Percentiles rank a stretch among this genome's conserved stretches.
Conservation (phyloP, 306 rosid genomes). For the Fragaria iinumae region DNA sequence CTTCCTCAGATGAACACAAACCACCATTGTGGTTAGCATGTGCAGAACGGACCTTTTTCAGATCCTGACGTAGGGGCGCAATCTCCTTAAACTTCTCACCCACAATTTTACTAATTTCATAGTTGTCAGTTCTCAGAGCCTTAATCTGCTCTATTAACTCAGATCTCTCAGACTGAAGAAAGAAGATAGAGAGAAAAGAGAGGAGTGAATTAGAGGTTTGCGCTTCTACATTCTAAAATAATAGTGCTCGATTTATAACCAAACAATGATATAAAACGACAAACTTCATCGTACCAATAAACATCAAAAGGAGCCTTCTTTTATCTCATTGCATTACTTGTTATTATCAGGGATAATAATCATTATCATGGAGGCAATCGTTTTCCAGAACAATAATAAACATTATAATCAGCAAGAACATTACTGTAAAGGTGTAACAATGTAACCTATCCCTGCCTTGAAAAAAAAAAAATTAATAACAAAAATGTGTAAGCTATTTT, state of each 20-base stretch:
- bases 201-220: constrained; percentile 4
- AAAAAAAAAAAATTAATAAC: no score
- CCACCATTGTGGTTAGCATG: constrained; percentile 58
- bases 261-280: neutral
- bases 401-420: neutral
- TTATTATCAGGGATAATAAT: neutral
- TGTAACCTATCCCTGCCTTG: neutral
- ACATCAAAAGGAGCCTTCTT: neutral
- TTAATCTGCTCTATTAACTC: constrained; percentile 78
- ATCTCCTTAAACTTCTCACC: constrained; percentile 84
- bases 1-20: constrained; percentile 89
- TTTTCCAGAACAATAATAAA: neutral
- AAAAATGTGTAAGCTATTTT: neutral
- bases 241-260: neutral
- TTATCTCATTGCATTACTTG: neutral
- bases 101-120: constrained; percentile 57
- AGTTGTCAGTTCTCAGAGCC: constrained; percentile 65
- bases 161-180: constrained; percentile 59
- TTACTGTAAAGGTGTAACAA: neutral
- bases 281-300: neutral
- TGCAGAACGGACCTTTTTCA: constrained; percentile 81
- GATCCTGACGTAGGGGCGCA: constrained; percentile 83
- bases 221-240: neutral
- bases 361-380: neutral
- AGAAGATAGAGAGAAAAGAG: constrained; percentile 11